Conservation (phyloP, 1,284 basidiomycete genomes). For the Leucoagaricus sp. region DNA sequence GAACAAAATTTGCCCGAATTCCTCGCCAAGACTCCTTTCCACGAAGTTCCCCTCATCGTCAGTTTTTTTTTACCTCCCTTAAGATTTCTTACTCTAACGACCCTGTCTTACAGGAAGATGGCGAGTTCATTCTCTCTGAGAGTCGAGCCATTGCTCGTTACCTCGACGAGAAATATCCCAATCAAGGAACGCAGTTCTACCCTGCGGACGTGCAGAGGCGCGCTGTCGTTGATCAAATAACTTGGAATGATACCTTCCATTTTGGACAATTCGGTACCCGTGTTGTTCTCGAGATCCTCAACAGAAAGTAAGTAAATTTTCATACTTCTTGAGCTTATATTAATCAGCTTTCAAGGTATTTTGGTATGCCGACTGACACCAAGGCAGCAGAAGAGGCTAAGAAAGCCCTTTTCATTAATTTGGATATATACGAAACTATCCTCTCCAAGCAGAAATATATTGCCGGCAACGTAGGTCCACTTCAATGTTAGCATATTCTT, state of each 20-base stretch:
- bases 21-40: slow-evolving; percentile 55
- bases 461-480: slow-evolving; percentile 44
- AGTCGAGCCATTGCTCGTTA: slow-evolving; percentile 50
- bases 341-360: background rate
- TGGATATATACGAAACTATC: slow-evolving; percentile 15
- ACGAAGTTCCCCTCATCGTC: slow-evolving; percentile 59
- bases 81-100: no score
- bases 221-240: slow-evolving; percentile 54
- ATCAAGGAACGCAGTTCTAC: slow-evolving; percentile 26
- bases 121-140: slow-evolving; percentile 40
- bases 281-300: slow-evolving; percentile 43
- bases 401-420: slow-evolving; percentile 31
- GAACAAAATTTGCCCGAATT: slow-evolving; percentile 46
- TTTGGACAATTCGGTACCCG: slow-evolving; percentile 45
- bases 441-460: slow-evolving; percentile 16
- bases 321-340: slow-evolving; percentile 12
- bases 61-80: no score
- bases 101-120: slow-evolving; percentile 30
- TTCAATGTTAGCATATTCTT: background rate
- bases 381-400: slow-evolving; percentile 27
- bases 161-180: slow-evolving; percentile 37
- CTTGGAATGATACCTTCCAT: slow-evolving; percentile 47
- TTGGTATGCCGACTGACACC: slow-evolving; percentile 22
- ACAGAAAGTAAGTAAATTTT: slow-evolving; percentile 36
- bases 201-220: slow-evolving; percentile 33